Evolutionary conservation across 768 basidiomycete species (phyloP).

Genomic region (Amanita subjunquillea): DNA sequence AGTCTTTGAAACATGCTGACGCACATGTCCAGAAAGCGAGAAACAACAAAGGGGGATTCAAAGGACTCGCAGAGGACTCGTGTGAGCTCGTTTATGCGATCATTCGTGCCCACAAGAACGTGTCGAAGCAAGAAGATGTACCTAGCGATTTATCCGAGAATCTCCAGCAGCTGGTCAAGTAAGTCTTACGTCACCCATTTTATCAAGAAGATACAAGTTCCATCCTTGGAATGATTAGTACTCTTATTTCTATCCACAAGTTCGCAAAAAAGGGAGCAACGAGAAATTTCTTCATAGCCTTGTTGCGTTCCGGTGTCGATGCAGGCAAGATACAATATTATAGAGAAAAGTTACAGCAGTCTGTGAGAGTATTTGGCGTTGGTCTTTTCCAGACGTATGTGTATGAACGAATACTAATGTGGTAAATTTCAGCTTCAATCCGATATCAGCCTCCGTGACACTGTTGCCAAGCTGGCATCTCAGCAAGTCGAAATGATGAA

Average conservation of each 20-base stretch:
- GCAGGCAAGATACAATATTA: constrained; percentile 3
- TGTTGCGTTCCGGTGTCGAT: not conserved
- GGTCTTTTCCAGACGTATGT: not conserved
- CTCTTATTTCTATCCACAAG: not conserved
- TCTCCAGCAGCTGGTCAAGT: constrained; percentile 3
- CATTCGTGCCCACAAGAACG: not conserved
- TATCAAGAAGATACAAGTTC: not conserved
- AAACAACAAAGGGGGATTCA: not conserved
- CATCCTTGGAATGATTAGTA: not conserved
- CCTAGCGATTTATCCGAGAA: not conserved
- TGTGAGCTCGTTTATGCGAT: constrained; percentile 5
- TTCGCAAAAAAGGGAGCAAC: constrained; percentile 1
- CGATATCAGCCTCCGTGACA: constrained; percentile 4
- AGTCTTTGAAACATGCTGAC: not conserved
- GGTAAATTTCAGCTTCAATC: constrained; percentile 1
- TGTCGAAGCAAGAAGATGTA: not conserved
- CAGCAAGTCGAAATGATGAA: constrained; percentile 5
- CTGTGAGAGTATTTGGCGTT: constrained; percentile 4
- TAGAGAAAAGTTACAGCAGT: constrained; percentile 1
- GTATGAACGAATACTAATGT: not conserved
- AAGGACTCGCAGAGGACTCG: constrained; percentile 3
- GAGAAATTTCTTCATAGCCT: not conserved
- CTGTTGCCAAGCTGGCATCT: not conserved
- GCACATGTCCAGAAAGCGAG: not conserved
- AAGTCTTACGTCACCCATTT: not conserved